Conservation (phyloP, 1,284 basidiomycete genomes). For the Peniophora sp. region DNA sequence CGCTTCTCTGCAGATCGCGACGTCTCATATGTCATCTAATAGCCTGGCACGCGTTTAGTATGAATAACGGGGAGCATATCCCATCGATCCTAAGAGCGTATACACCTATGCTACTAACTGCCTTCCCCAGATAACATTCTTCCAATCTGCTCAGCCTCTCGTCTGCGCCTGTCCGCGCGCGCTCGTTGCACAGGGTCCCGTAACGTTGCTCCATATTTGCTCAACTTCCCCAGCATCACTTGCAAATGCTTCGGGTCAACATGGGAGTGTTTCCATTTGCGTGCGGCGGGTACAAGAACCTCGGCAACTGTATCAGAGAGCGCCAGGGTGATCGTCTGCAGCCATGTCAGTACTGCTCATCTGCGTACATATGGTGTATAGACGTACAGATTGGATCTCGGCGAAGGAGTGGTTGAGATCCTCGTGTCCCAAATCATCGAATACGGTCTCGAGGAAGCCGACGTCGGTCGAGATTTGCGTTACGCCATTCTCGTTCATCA, state of each 20-base stretch:
- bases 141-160: conserved; percentile 73
- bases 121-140: conserved; percentile 61
- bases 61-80: no score
- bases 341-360: conserved; percentile 1
- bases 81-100: no score
- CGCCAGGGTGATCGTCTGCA: conserved; percentile 71
- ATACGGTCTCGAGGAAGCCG: conserved; percentile 78
- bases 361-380: neutral
- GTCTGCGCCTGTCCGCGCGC: conserved; percentile 60
- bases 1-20: no score
- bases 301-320: conserved; percentile 70
- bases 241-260: conserved; percentile 75
- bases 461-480: conserved; percentile 79
- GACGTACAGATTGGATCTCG: conserved; percentile 73
- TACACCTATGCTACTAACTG: no score
- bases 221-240: conserved; percentile 73
- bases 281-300: conserved; percentile 68
- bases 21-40: no score
- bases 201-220: conserved; percentile 55
- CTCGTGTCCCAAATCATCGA: conserved; percentile 63
- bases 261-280: conserved; percentile 63
- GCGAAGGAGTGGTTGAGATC: conserved; percentile 71
- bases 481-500: conserved; percentile 85
- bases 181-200: conserved; percentile 53
- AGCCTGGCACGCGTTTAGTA: no score